phyloP scores from a whole-genome alignment of 495 filamentous ascomycete genomes.

The Daldinia concentrica region DNA sequence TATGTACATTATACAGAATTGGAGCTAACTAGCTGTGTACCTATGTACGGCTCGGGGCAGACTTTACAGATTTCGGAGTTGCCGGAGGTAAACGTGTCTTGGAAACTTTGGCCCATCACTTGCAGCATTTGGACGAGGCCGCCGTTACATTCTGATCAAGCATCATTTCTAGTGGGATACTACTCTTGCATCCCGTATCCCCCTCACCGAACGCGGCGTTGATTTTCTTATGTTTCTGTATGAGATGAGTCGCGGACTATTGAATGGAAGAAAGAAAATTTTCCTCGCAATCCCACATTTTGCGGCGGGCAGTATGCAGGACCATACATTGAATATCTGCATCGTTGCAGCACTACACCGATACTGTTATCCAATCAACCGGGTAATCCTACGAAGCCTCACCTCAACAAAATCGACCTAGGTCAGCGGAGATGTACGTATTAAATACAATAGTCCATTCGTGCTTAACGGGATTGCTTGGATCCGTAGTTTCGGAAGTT shows the following conservation, averaged over 20 bases:
- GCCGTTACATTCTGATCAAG: not conserved
- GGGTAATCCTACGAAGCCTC: slow-evolving; percentile 25
- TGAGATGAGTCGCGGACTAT: not conserved
- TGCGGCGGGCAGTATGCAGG: slow-evolving; percentile 12
- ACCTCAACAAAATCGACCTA: slow-evolving; percentile 30
- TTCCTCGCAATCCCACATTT: slow-evolving; percentile 9
- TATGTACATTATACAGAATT: not conserved
- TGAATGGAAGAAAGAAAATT: slow-evolving; percentile 4
- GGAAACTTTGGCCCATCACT: not conserved
- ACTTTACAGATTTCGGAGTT: not conserved
- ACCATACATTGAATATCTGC: slow-evolving; percentile 20
- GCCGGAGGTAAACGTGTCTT: not conserved
- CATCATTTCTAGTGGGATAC: not conserved
- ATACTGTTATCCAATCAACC: slow-evolving; percentile 34
- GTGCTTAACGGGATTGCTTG: slow-evolving; percentile 9
- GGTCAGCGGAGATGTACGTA: slow-evolving; percentile 15
- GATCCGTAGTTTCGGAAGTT: slow-evolving; percentile 5
- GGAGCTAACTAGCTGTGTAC: slow-evolving; percentile 12
- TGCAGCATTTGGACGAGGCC: not conserved
- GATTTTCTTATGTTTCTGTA: not conserved
- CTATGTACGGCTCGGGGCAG: not conserved
- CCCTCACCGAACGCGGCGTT: slow-evolving; percentile 1
- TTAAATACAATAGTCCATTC: slow-evolving; percentile 9
- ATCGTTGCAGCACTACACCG: slow-evolving; percentile 38
- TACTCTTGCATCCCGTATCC: not conserved